Conservation (phyloP, 179 eudicot genomes). For the Carnegiea gigantea region DNA sequence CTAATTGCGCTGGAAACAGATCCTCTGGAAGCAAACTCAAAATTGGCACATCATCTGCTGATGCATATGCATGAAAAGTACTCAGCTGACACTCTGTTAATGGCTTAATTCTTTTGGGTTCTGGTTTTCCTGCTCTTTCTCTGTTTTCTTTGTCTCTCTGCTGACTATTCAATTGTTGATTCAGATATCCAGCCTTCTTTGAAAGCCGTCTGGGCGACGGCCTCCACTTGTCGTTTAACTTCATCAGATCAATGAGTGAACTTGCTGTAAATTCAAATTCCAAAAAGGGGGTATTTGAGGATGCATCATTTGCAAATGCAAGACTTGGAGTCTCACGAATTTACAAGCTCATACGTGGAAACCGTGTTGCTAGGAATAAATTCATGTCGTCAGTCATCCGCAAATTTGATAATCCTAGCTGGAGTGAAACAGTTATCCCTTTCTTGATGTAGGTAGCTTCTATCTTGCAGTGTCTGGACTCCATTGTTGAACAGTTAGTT, state of each 20-base stretch:
- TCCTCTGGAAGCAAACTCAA: conserved; percentile 78
- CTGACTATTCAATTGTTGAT: conserved; percentile 35
- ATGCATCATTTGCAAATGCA: conserved; percentile 55
- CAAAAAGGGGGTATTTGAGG: conserved; percentile 58
- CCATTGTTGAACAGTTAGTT: conserved; percentile 1
- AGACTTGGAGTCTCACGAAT: conserved; percentile 90
- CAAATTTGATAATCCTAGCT: conserved; percentile 77
- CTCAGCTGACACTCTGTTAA: conserved; percentile 15
- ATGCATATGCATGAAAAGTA: conserved; percentile 99
- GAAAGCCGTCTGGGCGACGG: conserved; percentile 99
- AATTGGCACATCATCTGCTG: conserved; percentile 94
- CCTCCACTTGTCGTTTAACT: conserved; percentile 85
- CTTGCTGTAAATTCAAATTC: conserved; percentile 36
- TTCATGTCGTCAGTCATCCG: conserved; percentile 94
- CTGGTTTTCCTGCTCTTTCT: not conserved
- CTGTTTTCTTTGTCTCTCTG: conserved; percentile 19
- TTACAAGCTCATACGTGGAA: conserved; percentile 93
- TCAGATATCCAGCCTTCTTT: conserved; percentile 90
- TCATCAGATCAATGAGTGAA: conserved; percentile 65
- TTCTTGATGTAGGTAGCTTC: conserved; percentile 68
- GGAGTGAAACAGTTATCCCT: conserved; percentile 58
- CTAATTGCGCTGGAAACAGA: conserved; percentile 98
- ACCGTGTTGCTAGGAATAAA: conserved; percentile 83
- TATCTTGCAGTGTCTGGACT: conserved; percentile 10
- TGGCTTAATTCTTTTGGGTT: not conserved